Percentiles rank a stretch among this genome's conserved stretches.
Conservation (phyloP, 768 basidiomycete species). For the Hydnum rufescens region DNA sequence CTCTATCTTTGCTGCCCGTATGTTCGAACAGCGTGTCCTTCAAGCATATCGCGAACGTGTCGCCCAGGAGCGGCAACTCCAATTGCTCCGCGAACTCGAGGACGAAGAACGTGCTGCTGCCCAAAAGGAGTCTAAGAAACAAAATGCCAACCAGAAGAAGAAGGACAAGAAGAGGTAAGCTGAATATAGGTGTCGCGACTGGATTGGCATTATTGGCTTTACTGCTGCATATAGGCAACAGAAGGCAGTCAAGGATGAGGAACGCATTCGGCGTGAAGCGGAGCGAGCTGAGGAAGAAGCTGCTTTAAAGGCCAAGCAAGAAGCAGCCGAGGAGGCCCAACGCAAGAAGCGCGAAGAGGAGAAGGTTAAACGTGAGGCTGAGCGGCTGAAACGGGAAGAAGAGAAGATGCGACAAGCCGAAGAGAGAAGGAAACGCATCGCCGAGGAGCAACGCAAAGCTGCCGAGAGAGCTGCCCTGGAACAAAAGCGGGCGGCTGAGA, state of each 20-base stretch:
- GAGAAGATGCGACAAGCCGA: constrained; percentile 71
- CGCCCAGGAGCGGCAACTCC: constrained; percentile 85
- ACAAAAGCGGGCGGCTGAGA: constrained; percentile 48
- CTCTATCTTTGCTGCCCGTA: constrained; percentile 95
- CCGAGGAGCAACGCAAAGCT: constrained; percentile 36
- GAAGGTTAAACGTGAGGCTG: constrained; percentile 52
- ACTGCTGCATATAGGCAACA: constrained; percentile 39
- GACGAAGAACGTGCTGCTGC: constrained; percentile 78
- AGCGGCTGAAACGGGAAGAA: constrained; percentile 60
- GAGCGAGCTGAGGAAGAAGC: constrained; percentile 79
- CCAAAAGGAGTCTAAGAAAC: constrained; percentile 81
- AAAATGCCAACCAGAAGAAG: constrained; percentile 92
- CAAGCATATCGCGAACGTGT: constrained; percentile 94
- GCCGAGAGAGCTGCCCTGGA: constrained; percentile 42
- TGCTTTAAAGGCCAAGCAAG: constrained; percentile 52
- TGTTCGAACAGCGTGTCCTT: constrained; percentile 97
- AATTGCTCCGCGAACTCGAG: constrained; percentile 84
- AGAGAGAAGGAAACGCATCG: constrained; percentile 31
- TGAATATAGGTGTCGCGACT: neutral
- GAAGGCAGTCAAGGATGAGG: constrained; percentile 84
- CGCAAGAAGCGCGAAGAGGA: constrained; percentile 61
- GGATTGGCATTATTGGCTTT: neutral
- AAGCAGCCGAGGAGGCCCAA: constrained; percentile 59
- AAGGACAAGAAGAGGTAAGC: constrained; percentile 92
- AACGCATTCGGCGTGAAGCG: constrained; percentile 61